Evolutionary conservation across 2,329 filamentous ascomycete species (phyloP).

Genomic region (Aureobasidium pullulans): DNA sequence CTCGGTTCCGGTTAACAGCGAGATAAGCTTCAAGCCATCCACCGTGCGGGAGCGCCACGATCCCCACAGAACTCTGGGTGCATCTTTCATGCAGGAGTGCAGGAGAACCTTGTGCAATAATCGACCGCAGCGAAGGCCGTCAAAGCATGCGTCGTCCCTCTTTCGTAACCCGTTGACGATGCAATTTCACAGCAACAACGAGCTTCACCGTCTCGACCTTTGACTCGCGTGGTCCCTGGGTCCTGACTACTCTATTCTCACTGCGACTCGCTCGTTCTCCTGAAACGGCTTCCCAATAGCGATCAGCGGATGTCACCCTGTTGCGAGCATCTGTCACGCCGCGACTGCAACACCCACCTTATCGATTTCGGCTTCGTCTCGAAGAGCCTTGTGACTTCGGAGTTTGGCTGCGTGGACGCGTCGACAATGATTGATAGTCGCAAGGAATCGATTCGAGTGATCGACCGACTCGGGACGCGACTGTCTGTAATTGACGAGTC

Average conservation of each 20-base stretch:
- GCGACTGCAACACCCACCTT: background rate
- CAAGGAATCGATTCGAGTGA: background rate
- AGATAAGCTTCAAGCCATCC: background rate
- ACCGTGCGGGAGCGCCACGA: background rate
- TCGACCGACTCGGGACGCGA: background rate
- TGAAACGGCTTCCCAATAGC: constrained; percentile 3
- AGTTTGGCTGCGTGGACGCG: background rate
- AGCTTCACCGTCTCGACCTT: background rate
- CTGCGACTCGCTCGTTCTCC: constrained; percentile 6
- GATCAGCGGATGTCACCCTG: constrained; percentile 1
- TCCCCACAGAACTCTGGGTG: background rate
- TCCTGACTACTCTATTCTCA: background rate
- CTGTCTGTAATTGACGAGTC: background rate
- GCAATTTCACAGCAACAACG: background rate
- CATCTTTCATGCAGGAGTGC: constrained; percentile 1
- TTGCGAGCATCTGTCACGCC: background rate
- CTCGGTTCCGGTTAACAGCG: background rate
- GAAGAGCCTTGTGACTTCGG: background rate
- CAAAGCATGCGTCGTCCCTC: constrained; percentile 1
- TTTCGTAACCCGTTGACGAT: background rate
- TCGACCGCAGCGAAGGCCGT: background rate
- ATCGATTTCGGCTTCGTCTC: background rate
- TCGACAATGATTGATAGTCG: background rate
- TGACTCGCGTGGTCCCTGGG: background rate
- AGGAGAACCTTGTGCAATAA: background rate